Evolutionary conservation across 2,329 filamentous ascomycete species (phyloP).

Genomic region (Trichoderma sp.): DNA sequence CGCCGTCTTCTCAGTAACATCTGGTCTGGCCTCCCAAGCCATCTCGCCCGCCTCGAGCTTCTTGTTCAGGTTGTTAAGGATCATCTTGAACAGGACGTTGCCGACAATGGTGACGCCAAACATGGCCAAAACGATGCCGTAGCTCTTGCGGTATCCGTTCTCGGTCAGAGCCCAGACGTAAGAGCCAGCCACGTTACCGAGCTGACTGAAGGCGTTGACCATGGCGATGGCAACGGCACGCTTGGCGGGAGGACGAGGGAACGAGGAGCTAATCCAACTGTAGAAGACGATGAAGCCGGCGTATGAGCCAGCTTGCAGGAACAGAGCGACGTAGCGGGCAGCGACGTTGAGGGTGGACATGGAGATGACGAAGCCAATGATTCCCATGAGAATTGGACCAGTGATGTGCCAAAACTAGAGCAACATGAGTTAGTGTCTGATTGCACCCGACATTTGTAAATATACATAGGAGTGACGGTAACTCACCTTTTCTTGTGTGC

Average conservation of each 20-base stretch:
- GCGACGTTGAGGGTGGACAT: constrained; percentile 58
- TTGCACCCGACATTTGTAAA: neutral
- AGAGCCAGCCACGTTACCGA: constrained; percentile 60
- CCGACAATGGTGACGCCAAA: constrained; percentile 60
- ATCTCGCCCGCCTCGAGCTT: constrained; percentile 48
- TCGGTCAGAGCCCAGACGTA: constrained; percentile 63
- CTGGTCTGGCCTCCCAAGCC: constrained; percentile 39
- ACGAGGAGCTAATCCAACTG: constrained; percentile 59
- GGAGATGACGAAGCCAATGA: constrained; percentile 60
- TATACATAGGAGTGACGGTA: neutral
- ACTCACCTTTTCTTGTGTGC: constrained; percentile 53
- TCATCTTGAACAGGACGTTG: constrained; percentile 49
- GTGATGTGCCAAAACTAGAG: constrained; percentile 58
- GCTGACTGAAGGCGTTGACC: constrained; percentile 60
- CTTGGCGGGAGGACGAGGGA: constrained; percentile 61
- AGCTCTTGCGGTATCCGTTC: constrained; percentile 64
- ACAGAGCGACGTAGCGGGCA: constrained; percentile 61
- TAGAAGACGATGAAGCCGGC: constrained; percentile 61
- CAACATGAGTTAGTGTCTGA: neutral
- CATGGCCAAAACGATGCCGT: constrained; percentile 66
- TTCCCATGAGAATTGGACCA: constrained; percentile 53
- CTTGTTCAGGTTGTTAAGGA: constrained; percentile 50
- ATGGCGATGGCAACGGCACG: constrained; percentile 62
- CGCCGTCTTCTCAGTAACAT: constrained; percentile 44
- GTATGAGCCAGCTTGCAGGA: constrained; percentile 59